A percentile compares a stretch with the other conserved stretches of the same genome.
Evolutionary conservation across 345 rosid species (phyloP).

Genomic region (Firmiana major): DNA sequence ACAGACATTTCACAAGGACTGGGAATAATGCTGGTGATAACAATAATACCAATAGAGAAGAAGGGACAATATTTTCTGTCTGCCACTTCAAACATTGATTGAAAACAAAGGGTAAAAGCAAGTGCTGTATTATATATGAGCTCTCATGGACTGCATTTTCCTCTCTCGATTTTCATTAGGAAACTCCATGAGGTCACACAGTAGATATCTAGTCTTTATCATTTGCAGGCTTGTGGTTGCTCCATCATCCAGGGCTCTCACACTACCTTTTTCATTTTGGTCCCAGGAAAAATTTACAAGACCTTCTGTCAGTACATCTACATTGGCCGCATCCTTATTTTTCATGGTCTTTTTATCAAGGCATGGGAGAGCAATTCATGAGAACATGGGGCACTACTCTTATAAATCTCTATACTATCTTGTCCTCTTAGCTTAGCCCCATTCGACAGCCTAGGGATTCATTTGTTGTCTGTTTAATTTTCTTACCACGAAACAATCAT

Average conservation of each 20-base stretch:
- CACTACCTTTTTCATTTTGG: background rate
- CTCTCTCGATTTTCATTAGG: background rate
- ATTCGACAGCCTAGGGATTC: slow-evolving; percentile 20
- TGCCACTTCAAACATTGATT: slow-evolving; percentile 18
- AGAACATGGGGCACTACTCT: slow-evolving; percentile 13
- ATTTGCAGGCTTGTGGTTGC: background rate
- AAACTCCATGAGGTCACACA: slow-evolving; percentile 6
- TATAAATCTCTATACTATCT: background rate
- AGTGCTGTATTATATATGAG: background rate
- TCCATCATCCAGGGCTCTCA: background rate
- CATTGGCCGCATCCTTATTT: background rate
- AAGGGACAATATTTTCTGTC: slow-evolving; percentile 18
- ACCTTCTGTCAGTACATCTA: slow-evolving; percentile 9
- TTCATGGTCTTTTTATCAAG: background rate
- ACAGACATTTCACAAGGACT: slow-evolving; percentile 4
- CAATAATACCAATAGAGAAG: background rate
- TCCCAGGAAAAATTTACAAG: slow-evolving; percentile 8
- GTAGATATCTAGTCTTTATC: slow-evolving; percentile 18
- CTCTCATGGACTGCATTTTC: slow-evolving; percentile 3
- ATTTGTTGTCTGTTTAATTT: slow-evolving; percentile 14
- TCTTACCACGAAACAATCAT: background rate
- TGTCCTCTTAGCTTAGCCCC: slow-evolving; percentile 16
- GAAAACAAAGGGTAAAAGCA: slow-evolving; percentile 3
- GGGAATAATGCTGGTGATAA: background rate
- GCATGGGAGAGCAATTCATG: slow-evolving; percentile 14